Base-by-base conservation (phyloP, 176 grass and related monocot species). In the Thalia dealbata region DNA sequence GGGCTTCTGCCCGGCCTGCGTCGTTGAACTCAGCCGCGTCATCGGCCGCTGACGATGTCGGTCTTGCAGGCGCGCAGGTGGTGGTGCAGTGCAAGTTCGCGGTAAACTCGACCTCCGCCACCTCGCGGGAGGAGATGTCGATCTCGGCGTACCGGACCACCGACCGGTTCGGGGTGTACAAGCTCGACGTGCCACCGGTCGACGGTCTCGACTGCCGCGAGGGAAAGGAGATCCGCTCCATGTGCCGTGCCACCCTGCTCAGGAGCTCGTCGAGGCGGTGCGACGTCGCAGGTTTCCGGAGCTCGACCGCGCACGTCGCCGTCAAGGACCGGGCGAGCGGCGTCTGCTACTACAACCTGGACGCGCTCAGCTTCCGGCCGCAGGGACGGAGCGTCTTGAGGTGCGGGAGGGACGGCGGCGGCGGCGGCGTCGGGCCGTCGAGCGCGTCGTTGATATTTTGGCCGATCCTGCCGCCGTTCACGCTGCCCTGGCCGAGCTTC, bases 271-370 rank as follows among this genome's bases (percentile, higher is more conserved):
- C 87, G 23, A 45, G 74, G 50, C 69, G 78, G 77, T 99, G 95
- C 90, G 75, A 91, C 76, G 86, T 95, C 82, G 83, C 90, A 1
- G 90, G 87, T 32, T 10, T 83, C 44, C 54, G 82, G 5, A 86
- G 74, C 44, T 95, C 95, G 52, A 89, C 85, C n/a, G 90, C 93
- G 69, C 90, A 99, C 81, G 78, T 95, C 10, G 83, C 88, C 16
- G 84, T 95, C 85, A 91, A 80, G 70, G 80, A 83, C 28, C 81
- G 76, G 54, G 79, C 69, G 54, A 61, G 83, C 67, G 79, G 61
- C 73, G 82, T 80, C 27, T 99, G 95, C 86, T 99, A 88, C 84
- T 84, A 91, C 69, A 99, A 99, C 87, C 81, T 99, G 75, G 91
- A 99, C 73, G 95, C 95, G 24, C 81, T 99, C 85, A 95, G 84